These are phyloP conservation scores for Penicillium sclerotigenum DNA, from an alignment of 2,329 filamentous ascomycete species.

Conservation along the genomic window DNA sequence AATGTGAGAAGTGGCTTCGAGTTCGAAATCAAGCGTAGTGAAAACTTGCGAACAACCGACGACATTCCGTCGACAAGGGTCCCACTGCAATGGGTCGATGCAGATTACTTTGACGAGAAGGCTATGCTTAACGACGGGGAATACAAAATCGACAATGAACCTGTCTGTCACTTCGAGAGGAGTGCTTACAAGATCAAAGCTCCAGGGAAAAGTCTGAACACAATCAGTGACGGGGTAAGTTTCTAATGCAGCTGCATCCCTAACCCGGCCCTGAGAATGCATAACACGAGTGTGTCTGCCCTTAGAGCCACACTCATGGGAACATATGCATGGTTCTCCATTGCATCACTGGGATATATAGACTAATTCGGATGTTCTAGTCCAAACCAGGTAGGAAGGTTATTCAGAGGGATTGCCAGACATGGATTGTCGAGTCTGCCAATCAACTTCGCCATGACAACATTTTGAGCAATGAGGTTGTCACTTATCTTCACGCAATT, in stretches of 20 bases:
- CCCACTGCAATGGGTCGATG: conserved; percentile 33
- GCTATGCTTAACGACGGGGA: conserved; percentile 27
- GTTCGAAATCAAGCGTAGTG: conserved; percentile 31
- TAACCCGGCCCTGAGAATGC: too few relatives aligned
- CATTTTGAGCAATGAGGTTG: conserved; percentile 26
- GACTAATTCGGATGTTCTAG: neutral
- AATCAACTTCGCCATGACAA: conserved; percentile 28
- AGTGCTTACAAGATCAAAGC: conserved; percentile 13
- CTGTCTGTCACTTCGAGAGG: conserved; percentile 30
- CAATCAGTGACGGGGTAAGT: conserved; percentile 7
- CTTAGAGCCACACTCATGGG: neutral
- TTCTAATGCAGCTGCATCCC: neutral
- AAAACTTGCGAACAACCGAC: conserved; percentile 17
- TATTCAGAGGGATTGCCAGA: conserved; percentile 36
- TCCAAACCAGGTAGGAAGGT: conserved; percentile 17
- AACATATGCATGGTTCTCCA: too few relatives aligned
- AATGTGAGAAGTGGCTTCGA: conserved; percentile 33
- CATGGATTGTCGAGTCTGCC: conserved; percentile 38
- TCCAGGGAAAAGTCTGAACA: neutral
- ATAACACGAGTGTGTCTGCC: neutral
- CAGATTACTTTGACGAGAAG: conserved; percentile 20
- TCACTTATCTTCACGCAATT: conserved; percentile 25
- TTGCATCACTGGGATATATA: neutral
- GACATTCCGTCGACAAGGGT: conserved; percentile 22
- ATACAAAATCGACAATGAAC: conserved; percentile 17